Base-by-base conservation (phyloP, 2,329 filamentous ascomycete genomes). In the Neopestalotiopsis sp. region DNA sequence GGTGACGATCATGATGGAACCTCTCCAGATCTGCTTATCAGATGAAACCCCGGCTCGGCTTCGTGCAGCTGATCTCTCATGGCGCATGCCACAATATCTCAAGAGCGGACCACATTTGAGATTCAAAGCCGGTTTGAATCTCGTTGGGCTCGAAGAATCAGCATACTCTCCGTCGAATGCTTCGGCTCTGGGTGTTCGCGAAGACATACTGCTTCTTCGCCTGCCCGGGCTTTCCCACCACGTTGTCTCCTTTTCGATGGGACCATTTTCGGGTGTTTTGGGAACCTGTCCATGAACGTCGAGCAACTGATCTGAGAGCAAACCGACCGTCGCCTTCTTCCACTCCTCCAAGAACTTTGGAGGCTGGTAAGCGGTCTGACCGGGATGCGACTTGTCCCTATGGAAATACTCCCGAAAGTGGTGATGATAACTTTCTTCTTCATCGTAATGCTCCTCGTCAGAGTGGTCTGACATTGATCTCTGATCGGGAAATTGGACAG, bases 1-100 rank as follows among this genome's bases (percentile, higher is more conserved):
- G 0, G 96, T 98, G 28, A 99, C 94, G 74, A 99, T 97, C 94
- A 99, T 94, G 68, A 98, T 87, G 70, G 90, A 97, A 5, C 96
- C 96, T 78, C 95, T 90, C 96, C 96, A 99, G 24, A 95, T 90
- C 74, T 97, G 94, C 65, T 90, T 88, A 58, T 94, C 90, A 0
- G 76, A 67, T 13, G 76, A 68, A 1, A 76, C 72, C 71, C 76
- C 78, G 73, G 78, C 79, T 66, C 78, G 80, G 68, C 76, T 78
- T 40, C 82, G 77, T 34, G 78, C 76, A 0, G 82, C 76, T 62
- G 82, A 76, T 75, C 85, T 83, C 80, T 97, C 89, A 53, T 85
- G 86, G 56, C 91, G 89, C 57, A 97, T 89, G 24, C 97, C 96
- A 67, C 92, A 95, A 79, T 97, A 99, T 70, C 96, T 90, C 71